These are phyloP conservation scores for Alternaria longipes DNA, from an alignment of 2,329 filamentous ascomycete genomes.

Conservation along the genomic window DNA sequence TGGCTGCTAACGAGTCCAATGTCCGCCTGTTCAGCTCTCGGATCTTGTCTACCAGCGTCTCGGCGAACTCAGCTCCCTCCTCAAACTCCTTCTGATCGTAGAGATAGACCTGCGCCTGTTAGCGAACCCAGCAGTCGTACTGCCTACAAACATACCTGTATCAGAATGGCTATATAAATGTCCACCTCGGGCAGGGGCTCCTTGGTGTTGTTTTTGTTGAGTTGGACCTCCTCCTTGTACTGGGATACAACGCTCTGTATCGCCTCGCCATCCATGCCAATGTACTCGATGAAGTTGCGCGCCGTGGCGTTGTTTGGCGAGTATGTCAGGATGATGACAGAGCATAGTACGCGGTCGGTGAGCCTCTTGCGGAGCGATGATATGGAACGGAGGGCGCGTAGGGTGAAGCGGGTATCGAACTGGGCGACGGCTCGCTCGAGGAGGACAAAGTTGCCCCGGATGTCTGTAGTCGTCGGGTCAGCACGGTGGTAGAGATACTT, in stretches of 20 bases:
- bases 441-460: slow-evolving; percentile 91
- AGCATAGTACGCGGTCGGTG: slow-evolving; percentile 79
- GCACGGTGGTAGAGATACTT: slow-evolving; percentile 42
- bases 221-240: slow-evolving; percentile 71
- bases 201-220: slow-evolving; percentile 71
- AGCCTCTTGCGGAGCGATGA: slow-evolving; percentile 94
- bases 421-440: slow-evolving; percentile 90
- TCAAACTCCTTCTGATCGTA: slow-evolving; percentile 85
- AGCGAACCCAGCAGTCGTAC: slow-evolving; percentile 11
- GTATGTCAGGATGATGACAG: slow-evolving; percentile 84
- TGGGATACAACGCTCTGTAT: slow-evolving; percentile 63
- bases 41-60: slow-evolving; percentile 82
- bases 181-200: slow-evolving; percentile 87
- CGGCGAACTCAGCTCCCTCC: slow-evolving; percentile 84
- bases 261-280: slow-evolving; percentile 72
- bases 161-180: slow-evolving; percentile 84
- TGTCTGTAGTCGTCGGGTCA: slow-evolving; percentile 69
- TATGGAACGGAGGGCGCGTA: slow-evolving; percentile 92
- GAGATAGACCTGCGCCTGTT: slow-evolving; percentile 75
- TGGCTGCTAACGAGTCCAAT: slow-evolving; percentile 89
- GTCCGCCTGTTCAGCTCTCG: slow-evolving; percentile 92
- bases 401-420: slow-evolving; percentile 94
- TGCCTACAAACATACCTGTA: slow-evolving; percentile 46
- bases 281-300: slow-evolving; percentile 73
- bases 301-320: slow-evolving; percentile 72